Percentiles rank a stretch among this genome's conserved stretches.
phyloP scores from a whole-genome alignment of 2,329 filamentous ascomycete genomes.

The Calonectria pauciramosa region DNA sequence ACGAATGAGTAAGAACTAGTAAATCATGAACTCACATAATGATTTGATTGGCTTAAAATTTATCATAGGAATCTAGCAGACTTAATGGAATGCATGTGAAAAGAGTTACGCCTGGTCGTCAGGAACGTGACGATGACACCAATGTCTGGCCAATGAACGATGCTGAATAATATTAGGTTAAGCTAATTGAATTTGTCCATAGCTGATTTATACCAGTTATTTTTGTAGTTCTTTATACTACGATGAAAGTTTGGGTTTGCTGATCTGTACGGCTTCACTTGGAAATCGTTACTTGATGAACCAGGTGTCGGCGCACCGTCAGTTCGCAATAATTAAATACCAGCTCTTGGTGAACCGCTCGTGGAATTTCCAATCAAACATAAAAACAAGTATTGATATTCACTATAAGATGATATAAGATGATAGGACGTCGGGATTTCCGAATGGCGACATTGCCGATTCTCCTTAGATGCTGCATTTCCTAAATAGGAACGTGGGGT shows the following conservation, averaged over 20 bases:
- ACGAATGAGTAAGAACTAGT: background rate
- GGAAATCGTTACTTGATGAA: background rate
- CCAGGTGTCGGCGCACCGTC: background rate
- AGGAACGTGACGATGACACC: background rate
- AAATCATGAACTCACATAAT: background rate
- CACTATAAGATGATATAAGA: too few species aligned
- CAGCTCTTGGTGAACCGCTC: background rate
- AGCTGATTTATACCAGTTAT: background rate
- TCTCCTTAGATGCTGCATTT: background rate
- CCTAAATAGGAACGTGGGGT: constrained; percentile 29
- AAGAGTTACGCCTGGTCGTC: background rate
- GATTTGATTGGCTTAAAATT: background rate
- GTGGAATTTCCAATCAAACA: background rate
- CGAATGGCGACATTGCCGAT: background rate
- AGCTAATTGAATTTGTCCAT: background rate
- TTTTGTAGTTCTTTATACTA: background rate
- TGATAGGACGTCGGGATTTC: background rate
- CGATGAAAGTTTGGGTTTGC: background rate
- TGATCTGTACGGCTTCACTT: background rate
- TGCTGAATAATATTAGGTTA: background rate
- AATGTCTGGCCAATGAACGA: background rate
- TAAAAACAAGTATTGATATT: background rate
- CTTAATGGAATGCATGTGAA: background rate
- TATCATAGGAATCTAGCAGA: background rate
- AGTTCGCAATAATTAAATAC: background rate